Evolutionary conservation across 257 asterid genomes (phyloP).

Genomic region (Anisodus tanguticus): DNA sequence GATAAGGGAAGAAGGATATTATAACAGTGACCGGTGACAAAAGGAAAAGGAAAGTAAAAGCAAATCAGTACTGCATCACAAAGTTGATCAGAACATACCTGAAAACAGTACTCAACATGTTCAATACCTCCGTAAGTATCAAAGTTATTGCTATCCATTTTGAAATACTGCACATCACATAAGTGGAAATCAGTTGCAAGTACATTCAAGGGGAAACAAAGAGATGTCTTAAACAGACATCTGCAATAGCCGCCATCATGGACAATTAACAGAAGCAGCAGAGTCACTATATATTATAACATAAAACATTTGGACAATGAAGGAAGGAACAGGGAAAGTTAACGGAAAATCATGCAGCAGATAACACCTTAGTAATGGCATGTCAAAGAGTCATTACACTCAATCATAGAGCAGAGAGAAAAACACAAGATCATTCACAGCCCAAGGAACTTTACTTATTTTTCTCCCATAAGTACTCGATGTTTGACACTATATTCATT

Average conservation of each 20-base stretch:
- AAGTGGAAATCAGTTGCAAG: slow-evolving; percentile 29
- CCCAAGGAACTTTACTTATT: background rate
- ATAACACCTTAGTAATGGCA: background rate
- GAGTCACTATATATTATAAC: slow-evolving; percentile 6
- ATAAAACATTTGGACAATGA: background rate
- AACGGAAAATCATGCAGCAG: background rate
- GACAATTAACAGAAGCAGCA: slow-evolving; percentile 6
- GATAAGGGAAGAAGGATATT: background rate
- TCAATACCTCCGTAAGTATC: slow-evolving; percentile 79
- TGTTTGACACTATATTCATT: slow-evolving; percentile 2
- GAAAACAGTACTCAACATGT: slow-evolving; percentile 87
- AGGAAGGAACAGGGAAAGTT: background rate
- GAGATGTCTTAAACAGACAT: background rate
- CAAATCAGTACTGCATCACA: slow-evolving; percentile 3
- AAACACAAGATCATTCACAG: background rate
- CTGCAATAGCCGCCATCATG: slow-evolving; percentile 1
- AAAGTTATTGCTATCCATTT: slow-evolving; percentile 80
- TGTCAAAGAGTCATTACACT: slow-evolving; percentile 13
- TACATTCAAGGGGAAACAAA: background rate
- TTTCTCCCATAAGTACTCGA: slow-evolving; percentile 3
- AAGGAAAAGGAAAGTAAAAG: background rate
- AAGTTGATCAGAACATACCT: slow-evolving; percentile 52
- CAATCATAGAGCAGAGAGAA: slow-evolving; percentile 26
- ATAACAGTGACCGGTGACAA: slow-evolving; percentile 17
- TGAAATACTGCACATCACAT: slow-evolving; percentile 71